Conservation (phyloP, 2,329 filamentous ascomycete species). For the Bipolaris bicolor region DNA sequence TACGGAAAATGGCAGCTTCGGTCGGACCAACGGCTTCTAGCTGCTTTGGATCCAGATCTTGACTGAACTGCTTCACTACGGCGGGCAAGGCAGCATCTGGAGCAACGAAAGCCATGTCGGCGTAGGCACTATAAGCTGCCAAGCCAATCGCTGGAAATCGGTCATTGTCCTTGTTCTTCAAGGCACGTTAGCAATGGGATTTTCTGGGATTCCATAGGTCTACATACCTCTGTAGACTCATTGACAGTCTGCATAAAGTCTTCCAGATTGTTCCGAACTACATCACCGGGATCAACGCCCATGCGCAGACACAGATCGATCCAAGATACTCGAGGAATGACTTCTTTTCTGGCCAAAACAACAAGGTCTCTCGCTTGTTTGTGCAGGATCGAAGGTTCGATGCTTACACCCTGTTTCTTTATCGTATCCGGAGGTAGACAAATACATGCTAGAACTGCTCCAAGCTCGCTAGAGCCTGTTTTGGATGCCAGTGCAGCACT, state of each 20-base stretch:
- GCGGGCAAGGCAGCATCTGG: constrained; percentile 79
- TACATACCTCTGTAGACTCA: constrained; percentile 60
- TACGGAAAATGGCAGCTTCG: constrained; percentile 91
- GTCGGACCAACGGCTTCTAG: constrained; percentile 78
- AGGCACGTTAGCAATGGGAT: constrained; percentile 3
- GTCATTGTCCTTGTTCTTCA: constrained; percentile 31
- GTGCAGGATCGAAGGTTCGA: constrained; percentile 62
- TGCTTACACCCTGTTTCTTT: constrained; percentile 50
- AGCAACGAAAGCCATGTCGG: constrained; percentile 91
- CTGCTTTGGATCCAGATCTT: constrained; percentile 74
- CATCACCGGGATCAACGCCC: constrained; percentile 79
- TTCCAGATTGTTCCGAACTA: constrained; percentile 70
- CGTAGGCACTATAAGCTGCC: constrained; percentile 83
- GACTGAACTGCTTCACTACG: constrained; percentile 74
- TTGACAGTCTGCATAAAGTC: constrained; percentile 72
- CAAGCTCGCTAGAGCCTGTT: constrained; percentile 67
- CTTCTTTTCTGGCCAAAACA: constrained; percentile 76
- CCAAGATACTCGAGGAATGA: constrained; percentile 83
- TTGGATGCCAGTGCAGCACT: constrained; percentile 71
- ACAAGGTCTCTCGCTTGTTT: constrained; percentile 77
- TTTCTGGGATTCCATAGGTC: constrained; percentile 15
- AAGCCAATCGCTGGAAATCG: constrained; percentile 57
- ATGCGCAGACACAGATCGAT: constrained; percentile 84
- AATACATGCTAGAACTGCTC: constrained; percentile 66
- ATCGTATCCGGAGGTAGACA: constrained; percentile 64